phyloP scores from a whole-genome alignment of 345 rosid species.

The Lepidium sativum region DNA sequence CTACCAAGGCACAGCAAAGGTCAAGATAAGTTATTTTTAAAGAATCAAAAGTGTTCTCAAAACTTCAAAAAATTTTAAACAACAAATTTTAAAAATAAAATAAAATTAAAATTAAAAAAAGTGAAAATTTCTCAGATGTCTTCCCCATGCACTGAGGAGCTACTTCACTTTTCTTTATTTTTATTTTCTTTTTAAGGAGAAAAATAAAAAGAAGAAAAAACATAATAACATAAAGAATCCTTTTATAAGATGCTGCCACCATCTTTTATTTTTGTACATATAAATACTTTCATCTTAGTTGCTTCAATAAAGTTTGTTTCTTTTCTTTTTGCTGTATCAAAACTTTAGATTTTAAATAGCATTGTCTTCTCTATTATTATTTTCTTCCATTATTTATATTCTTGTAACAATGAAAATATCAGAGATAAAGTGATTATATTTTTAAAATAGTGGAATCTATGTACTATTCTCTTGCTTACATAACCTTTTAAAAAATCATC shows the following conservation, averaged over 20 bases:
- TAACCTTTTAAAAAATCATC: neutral
- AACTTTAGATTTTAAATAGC: neutral
- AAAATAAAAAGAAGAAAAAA: neutral
- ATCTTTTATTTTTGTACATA: neutral
- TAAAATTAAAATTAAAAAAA: neutral
- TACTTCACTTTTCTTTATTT: slow-evolving; percentile 12
- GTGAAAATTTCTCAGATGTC: slow-evolving; percentile 14
- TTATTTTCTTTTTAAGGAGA: neutral
- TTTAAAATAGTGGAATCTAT: neutral
- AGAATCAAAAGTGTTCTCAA: slow-evolving; percentile 18
- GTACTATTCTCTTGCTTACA: neutral
- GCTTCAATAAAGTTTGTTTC: neutral
- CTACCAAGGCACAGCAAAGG: slow-evolving; percentile 26
- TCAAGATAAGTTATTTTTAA: slow-evolving; percentile 24
- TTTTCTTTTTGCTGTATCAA: neutral
- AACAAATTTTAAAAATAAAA: neutral
- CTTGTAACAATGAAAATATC: neutral
- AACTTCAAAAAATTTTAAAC: neutral
- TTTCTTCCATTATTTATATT: neutral
- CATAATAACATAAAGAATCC: slow-evolving; percentile 28
- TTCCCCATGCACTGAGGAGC: slow-evolving; percentile 45
- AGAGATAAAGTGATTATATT: neutral
- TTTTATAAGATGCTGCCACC: slow-evolving; percentile 30
- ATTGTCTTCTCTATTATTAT: neutral
- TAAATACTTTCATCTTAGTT: neutral